Evolutionary conservation across 768 basidiomycete genomes (phyloP), one percentile per base, ranked within the genome.

Genomic region (Collybia nuda): DNA sequence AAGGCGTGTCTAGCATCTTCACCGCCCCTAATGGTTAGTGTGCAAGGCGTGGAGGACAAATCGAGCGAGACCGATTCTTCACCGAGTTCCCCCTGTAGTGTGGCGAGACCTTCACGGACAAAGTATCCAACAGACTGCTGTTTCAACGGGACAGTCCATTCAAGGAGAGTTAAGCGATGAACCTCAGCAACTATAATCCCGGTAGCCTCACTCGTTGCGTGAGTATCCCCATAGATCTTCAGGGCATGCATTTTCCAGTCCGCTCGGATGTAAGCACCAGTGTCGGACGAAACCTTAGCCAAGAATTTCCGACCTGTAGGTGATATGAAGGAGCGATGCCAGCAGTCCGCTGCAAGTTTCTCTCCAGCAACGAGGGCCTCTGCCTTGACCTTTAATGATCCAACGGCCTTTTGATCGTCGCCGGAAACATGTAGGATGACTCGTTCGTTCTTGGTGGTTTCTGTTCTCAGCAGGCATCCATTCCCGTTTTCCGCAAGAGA

Each of bases 361-460:
- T 77, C 73, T 4, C 82, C 82, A n/a, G 65, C 66, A 1, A 71
- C 74, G 24, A 84, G 60, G 48, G 65, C 72, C 61, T 84, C 82
- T 0, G 80, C 77, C 44, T 80, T 66, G 9, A 84, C 81, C 62
- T 82, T 84, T 51, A 85, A 54, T 6, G 71, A 67, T 1, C 82
- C 82, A 1, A 76, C 70, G 1, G 71, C 73, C 54, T 76, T 74
- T 61, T 78, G 77, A 43, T 76, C 76, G 8, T 76, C 67, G 0
- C 82, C 81, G 0, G 67, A 54, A 17, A 83, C 67, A 3, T 62
- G 70, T 38, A 83, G 70, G 19, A 66, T 62, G 42, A 75, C 66
- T 8, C 43, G 42, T 19, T 46, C 49, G 18, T 35, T 55, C 15
- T 49, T 52, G 15, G 18, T 19, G 6, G 36, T 49, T 5, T 73